Percentiles rank a stretch among this genome's conserved stretches.
These are phyloP conservation scores for Trapa bicornis DNA, from an alignment of 345 rosid genomes.

Conservation along the genomic window DNA sequence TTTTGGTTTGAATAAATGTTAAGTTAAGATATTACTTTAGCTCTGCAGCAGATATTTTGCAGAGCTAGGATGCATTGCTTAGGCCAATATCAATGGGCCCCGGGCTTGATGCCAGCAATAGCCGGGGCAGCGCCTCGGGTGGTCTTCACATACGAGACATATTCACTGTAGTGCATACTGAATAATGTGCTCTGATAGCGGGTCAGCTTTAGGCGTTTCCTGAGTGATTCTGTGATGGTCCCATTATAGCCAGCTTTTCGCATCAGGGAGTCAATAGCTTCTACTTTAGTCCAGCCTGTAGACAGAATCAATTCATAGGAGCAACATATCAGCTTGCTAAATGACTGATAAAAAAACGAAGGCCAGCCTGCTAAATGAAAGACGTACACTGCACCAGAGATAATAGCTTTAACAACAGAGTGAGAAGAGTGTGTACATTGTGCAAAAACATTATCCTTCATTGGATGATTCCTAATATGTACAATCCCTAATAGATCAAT, in stretches of 20 bases:
- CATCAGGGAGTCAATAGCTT: conserved; percentile 86
- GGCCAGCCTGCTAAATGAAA: no score
- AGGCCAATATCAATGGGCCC: conserved; percentile 23
- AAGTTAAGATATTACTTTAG: conserved; percentile 5
- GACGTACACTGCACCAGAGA: no score
- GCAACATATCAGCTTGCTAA: not conserved
- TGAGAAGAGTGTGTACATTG: no score
- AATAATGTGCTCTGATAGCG: conserved; percentile 90
- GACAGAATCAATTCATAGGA: not conserved
- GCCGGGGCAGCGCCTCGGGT: conserved; percentile 49
- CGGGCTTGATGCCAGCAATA: conserved; percentile 40
- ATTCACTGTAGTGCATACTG: conserved; percentile 66
- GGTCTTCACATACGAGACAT: conserved; percentile 50
- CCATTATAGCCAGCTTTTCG: conserved; percentile 79
- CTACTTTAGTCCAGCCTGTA: conserved; percentile 71
- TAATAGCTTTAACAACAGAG: no score
- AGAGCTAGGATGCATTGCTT: not conserved
- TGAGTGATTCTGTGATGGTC: conserved; percentile 43
- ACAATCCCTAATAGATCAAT: not conserved
- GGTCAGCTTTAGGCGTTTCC: conserved; percentile 59
- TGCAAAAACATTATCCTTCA: no score
- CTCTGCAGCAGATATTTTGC: not conserved
- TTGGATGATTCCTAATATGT: no score
- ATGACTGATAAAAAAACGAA: no score
- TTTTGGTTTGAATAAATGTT: conserved; percentile 1